Conservation (phyloP, 129 eudicot species). For the Centella asiatica region DNA sequence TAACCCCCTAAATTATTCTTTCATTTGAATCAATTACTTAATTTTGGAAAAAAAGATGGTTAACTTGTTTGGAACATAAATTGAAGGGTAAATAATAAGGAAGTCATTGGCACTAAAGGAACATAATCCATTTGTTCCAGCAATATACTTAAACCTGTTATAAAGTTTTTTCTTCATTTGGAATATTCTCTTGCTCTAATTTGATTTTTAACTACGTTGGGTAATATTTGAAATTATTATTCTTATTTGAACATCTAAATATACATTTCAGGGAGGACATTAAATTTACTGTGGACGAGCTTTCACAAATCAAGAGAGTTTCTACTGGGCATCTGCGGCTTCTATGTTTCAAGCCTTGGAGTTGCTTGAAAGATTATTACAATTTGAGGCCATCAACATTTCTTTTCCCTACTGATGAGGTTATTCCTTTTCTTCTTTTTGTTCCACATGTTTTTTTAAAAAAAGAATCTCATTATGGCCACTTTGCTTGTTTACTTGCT, state of each 20-base stretch:
- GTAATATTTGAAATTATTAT: background rate
- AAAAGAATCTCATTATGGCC: background rate
- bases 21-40: too few relatives aligned
- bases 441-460: background rate
- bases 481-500: background rate
- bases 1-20: too few relatives aligned
- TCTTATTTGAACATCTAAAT: background rate
- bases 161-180: background rate
- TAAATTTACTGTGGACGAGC: slow-evolving; percentile 56
- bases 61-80: too few relatives aligned
- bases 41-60: too few relatives aligned
- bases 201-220: background rate
- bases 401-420: slow-evolving; percentile 93
- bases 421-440: slow-evolving; percentile 17
- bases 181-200: background rate
- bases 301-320: slow-evolving; percentile 78
- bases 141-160: background rate
- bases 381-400: slow-evolving; percentile 86
- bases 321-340: slow-evolving; percentile 75
- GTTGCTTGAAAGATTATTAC: slow-evolving; percentile 84
- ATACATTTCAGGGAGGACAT: slow-evolving; percentile 49
- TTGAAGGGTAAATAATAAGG: too few relatives aligned
- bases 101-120: background rate
- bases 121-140: background rate
- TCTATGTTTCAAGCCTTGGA: slow-evolving; percentile 87